Base-by-base conservation (phyloP, 2,329 filamentous ascomycete genomes). In the Aspergillus ochraceus region DNA sequence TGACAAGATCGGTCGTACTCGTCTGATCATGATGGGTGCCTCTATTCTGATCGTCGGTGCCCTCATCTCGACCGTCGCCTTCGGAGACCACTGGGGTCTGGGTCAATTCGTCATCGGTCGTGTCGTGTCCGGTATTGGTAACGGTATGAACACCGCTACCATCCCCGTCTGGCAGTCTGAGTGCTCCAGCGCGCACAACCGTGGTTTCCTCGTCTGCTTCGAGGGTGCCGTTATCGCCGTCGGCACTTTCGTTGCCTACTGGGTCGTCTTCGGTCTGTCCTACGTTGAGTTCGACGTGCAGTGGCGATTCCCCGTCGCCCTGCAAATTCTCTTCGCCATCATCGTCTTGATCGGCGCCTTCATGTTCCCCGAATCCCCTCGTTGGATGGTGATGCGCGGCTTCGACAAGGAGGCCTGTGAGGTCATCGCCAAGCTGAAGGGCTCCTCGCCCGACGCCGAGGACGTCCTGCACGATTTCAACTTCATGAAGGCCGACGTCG, bases 361-460 rank as follows among this genome's bases (percentile, higher is more conserved):
- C 0, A 36, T 67, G 17, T 71, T 84, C 1, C 83, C 83, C 9
- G 83, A 86, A 59, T 83, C 81, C 0, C 83, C 83, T 8, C 75
- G 82, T 45, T 85, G 82, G 80, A 74, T 86, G 20, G 77, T 86
- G 11, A 71, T 81, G 55, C 79, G 80, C 54, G 83, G 81, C 17
- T 71, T 76, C 42, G 78, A 84, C 61, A 72, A 74, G 57, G 81
- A 78, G 65, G 83, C 73, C 46, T 72, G 73, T 11, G 70, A 76
- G 3, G 80, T 84, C 10, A 77, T 84, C 46, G 79, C 80, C 2
- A 77, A 78, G 11, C 32, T 58, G 10, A 58, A 51, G 29, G 51
- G 49, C 19, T n/a, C 52, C 22, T 47, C 50, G 30, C 39, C 58
- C 36, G 85, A 86, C 59, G 57, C 64, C 14, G 68, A 72, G 11